These are phyloP conservation scores for Herpotrichia juniperi DNA, from an alignment of 2,329 filamentous ascomycete genomes.

Conservation along the genomic window DNA sequence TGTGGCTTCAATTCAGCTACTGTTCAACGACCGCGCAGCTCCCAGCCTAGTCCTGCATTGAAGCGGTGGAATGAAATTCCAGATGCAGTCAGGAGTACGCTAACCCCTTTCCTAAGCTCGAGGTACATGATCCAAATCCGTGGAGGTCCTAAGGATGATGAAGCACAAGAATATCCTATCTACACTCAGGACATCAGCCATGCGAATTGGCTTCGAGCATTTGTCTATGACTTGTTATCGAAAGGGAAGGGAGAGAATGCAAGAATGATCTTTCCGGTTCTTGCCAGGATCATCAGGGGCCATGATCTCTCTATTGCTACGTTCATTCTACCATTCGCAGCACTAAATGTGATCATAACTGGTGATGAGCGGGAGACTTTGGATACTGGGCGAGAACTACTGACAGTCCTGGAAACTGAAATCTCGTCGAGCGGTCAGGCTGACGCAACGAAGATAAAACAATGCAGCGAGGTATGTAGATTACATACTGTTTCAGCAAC, in stretches of 20 bases:
- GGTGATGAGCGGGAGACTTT: constrained; percentile 68
- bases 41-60: constrained; percentile 66
- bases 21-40: constrained; percentile 57
- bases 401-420: constrained; percentile 72
- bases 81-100: constrained; percentile 75
- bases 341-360: constrained; percentile 81
- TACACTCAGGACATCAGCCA: constrained; percentile 74
- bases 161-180: constrained; percentile 69
- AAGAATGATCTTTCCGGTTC: constrained; percentile 77
- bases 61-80: constrained; percentile 80
- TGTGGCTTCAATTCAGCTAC: constrained; percentile 72
- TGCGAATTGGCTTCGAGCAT: constrained; percentile 77
- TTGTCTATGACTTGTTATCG: constrained; percentile 82
- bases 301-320: constrained; percentile 86
- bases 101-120: constrained; percentile 88
- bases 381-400: constrained; percentile 74
- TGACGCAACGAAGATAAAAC: constrained; percentile 76
- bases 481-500: neutral
- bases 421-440: constrained; percentile 59
- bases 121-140: constrained; percentile 70
- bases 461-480: constrained; percentile 81
- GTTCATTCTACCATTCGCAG: constrained; percentile 87
- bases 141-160: constrained; percentile 32
- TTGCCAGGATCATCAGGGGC: constrained; percentile 81
- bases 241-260: constrained; percentile 77